A percentile compares a stretch with the other conserved stretches of the same genome.
phyloP scores from a whole-genome alignment of 768 basidiomycete genomes.

The Pholiota conissans region DNA sequence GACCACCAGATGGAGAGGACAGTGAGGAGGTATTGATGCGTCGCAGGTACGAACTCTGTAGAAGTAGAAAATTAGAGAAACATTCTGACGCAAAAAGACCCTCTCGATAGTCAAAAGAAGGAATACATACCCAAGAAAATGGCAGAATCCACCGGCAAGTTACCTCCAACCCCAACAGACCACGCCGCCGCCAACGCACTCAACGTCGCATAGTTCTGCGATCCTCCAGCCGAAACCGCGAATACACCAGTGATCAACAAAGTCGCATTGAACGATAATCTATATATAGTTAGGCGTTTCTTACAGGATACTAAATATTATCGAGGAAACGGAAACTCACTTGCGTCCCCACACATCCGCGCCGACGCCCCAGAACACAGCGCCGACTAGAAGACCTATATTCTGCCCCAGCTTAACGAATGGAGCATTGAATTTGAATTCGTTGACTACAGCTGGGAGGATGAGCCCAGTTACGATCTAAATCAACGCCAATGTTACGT shows the following conservation, averaged over 20 bases:
- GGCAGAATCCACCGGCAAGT: constrained; percentile 70
- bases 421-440: constrained; percentile 62
- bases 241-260: constrained; percentile 69
- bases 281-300: constrained; percentile 24
- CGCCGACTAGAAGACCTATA: constrained; percentile 69
- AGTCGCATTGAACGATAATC: constrained; percentile 69
- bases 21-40: constrained; percentile 76
- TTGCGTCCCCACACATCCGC: constrained; percentile 73
- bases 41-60: constrained; percentile 70
- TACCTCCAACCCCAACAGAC: constrained; percentile 70
- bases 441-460: constrained; percentile 59
- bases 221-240: constrained; percentile 59
- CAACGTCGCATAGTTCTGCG: constrained; percentile 49
- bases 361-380: constrained; percentile 66
- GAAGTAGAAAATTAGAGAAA: too few species aligned
- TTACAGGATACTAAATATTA: too few species aligned
- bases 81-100: too few species aligned
- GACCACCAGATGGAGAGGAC: constrained; percentile 82
- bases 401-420: constrained; percentile 72
- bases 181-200: constrained; percentile 54
- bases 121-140: constrained; percentile 62
- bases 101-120: neutral
- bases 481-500: neutral
- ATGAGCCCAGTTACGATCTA: constrained; percentile 43
- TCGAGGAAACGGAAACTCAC: constrained; percentile 27